These are phyloP conservation scores for Epichloe bromicola DNA, from an alignment of 2,329 filamentous ascomycete genomes.

Conservation along the genomic window DNA sequence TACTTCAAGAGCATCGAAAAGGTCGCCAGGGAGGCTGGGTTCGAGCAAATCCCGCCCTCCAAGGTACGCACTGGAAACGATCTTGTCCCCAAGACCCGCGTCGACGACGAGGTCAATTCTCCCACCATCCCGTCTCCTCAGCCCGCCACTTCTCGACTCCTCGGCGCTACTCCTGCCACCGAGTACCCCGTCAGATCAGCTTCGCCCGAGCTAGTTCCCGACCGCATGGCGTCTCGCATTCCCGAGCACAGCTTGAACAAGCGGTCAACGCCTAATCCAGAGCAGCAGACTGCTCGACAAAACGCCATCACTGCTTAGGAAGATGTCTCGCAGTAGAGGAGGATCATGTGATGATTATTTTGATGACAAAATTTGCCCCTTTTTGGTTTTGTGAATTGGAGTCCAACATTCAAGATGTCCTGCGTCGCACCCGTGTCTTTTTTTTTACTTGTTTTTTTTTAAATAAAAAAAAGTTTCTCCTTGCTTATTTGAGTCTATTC, in stretches of 20 bases:
- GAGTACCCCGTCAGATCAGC: conserved; percentile 42
- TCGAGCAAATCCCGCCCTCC: conserved; percentile 44
- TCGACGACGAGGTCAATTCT: conserved; percentile 31
- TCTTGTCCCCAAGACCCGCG: conserved; percentile 23
- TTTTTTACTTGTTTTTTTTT: neutral
- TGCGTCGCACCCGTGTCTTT: neutral
- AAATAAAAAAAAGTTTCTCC: neutral
- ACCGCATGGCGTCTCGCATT: conserved; percentile 47
- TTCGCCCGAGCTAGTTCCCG: conserved; percentile 44
- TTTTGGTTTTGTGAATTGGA: neutral
- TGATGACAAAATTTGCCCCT: neutral
- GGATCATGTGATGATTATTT: neutral
- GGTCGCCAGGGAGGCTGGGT: conserved; percentile 42
- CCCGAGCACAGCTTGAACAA: conserved; percentile 32
- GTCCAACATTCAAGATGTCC: neutral
- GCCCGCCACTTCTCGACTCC: conserved; percentile 40
- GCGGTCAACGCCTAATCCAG: conserved; percentile 35
- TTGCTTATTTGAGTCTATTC: no score
- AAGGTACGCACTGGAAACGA: conserved; percentile 40
- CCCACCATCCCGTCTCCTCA: conserved; percentile 39
- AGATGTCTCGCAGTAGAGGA: neutral
- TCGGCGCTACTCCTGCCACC: conserved; percentile 40
- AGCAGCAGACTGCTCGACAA: conserved; percentile 22
- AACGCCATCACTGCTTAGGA: conserved; percentile 10
- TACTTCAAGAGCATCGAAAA: conserved; percentile 63